These are phyloP conservation scores for Poa pratensis DNA, from an alignment of 176 grass and related monocot genomes.

Conservation along the genomic window DNA sequence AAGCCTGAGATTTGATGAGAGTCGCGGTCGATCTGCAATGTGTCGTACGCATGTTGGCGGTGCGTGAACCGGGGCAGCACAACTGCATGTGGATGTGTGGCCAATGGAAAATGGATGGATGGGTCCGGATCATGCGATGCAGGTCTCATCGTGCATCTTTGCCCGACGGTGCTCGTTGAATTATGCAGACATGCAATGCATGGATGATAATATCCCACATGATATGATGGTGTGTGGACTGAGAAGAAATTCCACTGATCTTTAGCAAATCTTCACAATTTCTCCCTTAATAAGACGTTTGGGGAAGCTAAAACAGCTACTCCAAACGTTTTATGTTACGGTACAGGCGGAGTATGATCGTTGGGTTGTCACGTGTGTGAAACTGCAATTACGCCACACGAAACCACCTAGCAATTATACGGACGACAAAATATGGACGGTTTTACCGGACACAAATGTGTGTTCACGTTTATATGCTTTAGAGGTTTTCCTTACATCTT, in stretches of 20 bases:
- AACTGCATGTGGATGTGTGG: background rate
- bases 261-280: too few species aligned
- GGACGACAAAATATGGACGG: too few species aligned
- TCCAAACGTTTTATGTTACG: too few species aligned
- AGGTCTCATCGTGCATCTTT: background rate
- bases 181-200: background rate
- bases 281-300: too few species aligned
- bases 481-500: too few species aligned
- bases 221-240: background rate
- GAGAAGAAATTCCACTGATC: background rate
- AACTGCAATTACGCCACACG: too few species aligned
- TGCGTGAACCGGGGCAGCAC: background rate
- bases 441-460: too few species aligned
- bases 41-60: constrained; percentile 1
- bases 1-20: background rate
- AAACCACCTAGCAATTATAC: too few species aligned
- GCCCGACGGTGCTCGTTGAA: background rate
- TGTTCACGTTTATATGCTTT: too few species aligned
- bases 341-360: too few species aligned
- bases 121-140: background rate
- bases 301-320: too few species aligned
- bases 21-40: background rate
- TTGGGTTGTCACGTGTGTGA: too few species aligned
- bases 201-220: background rate
- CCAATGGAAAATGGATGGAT: background rate